Evolutionary conservation across 768 basidiomycete genomes (phyloP), one percentile per base, ranked within the genome.

Genomic region (Wakefieldia striispora): DNA sequence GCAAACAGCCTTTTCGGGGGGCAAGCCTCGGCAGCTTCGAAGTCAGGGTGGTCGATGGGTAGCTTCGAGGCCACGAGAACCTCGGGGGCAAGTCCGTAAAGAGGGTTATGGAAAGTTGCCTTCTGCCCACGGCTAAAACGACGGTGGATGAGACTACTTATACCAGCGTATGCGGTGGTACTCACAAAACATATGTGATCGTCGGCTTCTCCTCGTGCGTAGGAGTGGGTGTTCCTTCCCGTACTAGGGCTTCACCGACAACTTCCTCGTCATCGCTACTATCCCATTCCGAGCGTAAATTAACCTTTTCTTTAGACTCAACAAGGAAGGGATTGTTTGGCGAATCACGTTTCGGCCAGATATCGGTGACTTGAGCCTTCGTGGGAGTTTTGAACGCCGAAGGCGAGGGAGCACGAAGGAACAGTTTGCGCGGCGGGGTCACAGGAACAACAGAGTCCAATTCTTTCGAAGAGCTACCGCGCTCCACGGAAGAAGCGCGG

Each of bases 131-230:
- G 87, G 74, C 86, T 88, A 43, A n/a, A 45, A 49, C 36, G 45
- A 37, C 13, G 31, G 31, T n/a, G 20, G 23, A 35, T 59, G 37
- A 56, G 44, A 17, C 27, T 23, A 31, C 10, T 46, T 4, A 19
- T 8, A 19, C 10, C 14, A 33, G 26, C 20, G 41, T 19, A 12
- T 42, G 41, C 39, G 26, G 11, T 34, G 33, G 33, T 4, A 79
- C 85, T 59, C 65, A 88, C 86, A 88, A 88, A 40, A 89, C 87
- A 59, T 84, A 85, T 23, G 80, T 81, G 44, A 88, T 70, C 3
- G 77, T 86, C 0, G 83, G 82, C 57, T 76, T 77, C 62, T 88
- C 86, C 29, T 75, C 70, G 33, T 60, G 60, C 6, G 63, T 35
- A 3, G 68, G 57, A n/a, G 59, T 68, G 13, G 79, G 77, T 0